phyloP scores from a whole-genome alignment of 176 grass and related monocot species.

The bread wheat (Triticum aestivum) region DNA sequence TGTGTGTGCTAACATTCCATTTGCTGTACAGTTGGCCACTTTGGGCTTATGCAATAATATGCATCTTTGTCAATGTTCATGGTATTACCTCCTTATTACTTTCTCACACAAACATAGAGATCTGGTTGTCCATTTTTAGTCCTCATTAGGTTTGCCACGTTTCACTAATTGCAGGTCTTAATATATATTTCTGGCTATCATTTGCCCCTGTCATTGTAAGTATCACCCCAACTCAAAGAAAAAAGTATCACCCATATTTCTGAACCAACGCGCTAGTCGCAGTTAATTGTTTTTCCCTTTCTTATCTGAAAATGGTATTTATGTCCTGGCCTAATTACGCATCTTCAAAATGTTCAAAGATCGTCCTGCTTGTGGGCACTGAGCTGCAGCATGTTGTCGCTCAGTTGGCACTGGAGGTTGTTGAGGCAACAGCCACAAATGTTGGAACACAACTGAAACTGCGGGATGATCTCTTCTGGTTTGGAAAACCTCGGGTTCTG shows the following conservation, averaged over 20 bases:
- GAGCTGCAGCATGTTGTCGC: conserved; percentile 84
- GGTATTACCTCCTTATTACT: conserved; percentile 34
- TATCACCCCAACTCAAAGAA: neutral
- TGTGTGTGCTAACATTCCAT: conserved; percentile 22
- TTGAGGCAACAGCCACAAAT: conserved; percentile 63
- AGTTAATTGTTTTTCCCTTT: neutral
- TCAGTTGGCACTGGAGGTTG: conserved; percentile 79
- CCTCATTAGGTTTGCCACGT: neutral
- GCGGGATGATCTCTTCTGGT: conserved; percentile 95
- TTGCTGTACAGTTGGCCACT: conserved; percentile 85
- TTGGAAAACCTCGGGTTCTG: conserved; percentile 84
- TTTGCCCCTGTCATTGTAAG: conserved; percentile 85
- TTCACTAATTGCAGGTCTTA: conserved; percentile 68
- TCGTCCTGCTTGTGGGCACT: conserved; percentile 83
- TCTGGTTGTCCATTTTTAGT: neutral
- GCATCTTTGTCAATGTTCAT: conserved; percentile 90
- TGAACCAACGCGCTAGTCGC: neutral
- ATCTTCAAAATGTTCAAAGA: conserved; percentile 29
- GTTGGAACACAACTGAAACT: conserved; percentile 85
- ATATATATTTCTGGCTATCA: conserved; percentile 99
- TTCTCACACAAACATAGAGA: neutral
- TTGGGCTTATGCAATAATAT: conserved; percentile 83
- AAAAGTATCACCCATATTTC: conserved; percentile 31
- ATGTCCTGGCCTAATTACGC: conserved; percentile 13
- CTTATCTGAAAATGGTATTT: conserved; percentile 9